A percentile compares a stretch with the other conserved stretches of the same genome.
These are phyloP conservation scores for Plasmopara viticola DNA, from an alignment of 352 stramenopile species.

Conservation along the genomic window DNA sequence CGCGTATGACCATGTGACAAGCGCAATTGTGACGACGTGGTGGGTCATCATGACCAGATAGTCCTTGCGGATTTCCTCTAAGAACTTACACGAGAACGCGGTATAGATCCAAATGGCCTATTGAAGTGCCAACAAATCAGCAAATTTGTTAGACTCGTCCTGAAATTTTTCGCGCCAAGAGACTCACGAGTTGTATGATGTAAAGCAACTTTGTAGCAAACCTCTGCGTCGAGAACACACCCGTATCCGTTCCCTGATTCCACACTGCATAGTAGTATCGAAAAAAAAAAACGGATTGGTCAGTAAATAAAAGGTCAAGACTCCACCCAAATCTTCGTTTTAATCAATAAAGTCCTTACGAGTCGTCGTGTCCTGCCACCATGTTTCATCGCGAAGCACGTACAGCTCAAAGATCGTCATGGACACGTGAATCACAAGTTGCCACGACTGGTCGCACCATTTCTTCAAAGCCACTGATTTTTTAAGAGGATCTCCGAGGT, in stretches of 20 bases:
- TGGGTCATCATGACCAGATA: constrained; percentile 89
- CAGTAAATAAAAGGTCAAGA: neutral
- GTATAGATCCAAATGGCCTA: constrained; percentile 88
- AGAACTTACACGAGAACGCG: constrained; percentile 84
- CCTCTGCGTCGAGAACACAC: constrained; percentile 75
- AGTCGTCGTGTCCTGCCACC: constrained; percentile 83
- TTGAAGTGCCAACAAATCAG: neutral
- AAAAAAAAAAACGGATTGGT: neutral
- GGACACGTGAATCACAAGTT: constrained; percentile 73
- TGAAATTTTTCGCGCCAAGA: neutral
- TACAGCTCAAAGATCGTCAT: constrained; percentile 83
- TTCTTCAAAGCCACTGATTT: constrained; percentile 84
- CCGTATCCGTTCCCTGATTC: constrained; percentile 63
- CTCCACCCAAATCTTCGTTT: neutral
- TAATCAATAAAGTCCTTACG: constrained; percentile 26
- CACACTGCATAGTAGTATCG: constrained; percentile 39
- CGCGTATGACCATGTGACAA: constrained; percentile 80
- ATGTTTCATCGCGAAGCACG: constrained; percentile 73
- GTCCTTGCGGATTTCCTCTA: constrained; percentile 86
- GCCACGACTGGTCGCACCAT: constrained; percentile 86
- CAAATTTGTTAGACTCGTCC: neutral
- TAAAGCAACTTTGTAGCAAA: constrained; percentile 79
- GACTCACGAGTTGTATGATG: constrained; percentile 68
- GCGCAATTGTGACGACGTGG: constrained; percentile 80
- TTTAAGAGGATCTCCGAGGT: constrained; percentile 74